A percentile compares a stretch with the other conserved stretches of the same genome.
phyloP scores from a whole-genome alignment of 768 basidiomycete species.

The Pisolithus microcarpus region DNA sequence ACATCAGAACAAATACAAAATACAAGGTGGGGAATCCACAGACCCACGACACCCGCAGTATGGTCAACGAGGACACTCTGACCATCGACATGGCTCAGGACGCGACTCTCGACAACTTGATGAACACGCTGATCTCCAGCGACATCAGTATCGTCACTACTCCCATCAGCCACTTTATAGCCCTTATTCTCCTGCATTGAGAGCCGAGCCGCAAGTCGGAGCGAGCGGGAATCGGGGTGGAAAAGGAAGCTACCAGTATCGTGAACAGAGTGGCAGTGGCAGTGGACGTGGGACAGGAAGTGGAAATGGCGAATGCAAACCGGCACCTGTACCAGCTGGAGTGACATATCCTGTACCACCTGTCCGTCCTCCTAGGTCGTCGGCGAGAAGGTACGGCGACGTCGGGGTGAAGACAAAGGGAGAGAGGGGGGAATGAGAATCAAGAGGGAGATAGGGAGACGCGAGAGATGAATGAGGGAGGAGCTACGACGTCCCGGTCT shows the following conservation, averaged over 20 bases:
- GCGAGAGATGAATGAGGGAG: constrained; percentile 1
- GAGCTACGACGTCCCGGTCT: constrained; percentile 15
- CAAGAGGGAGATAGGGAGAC: not conserved
- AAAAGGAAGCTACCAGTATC: too few species aligned
- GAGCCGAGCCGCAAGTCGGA: constrained; percentile 9
- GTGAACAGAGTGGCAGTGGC: too few species aligned
- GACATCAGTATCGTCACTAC: not conserved
- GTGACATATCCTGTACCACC: constrained; percentile 23
- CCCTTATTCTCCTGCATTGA: constrained; percentile 3
- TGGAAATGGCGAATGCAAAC: constrained; percentile 12
- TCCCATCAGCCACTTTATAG: not conserved
- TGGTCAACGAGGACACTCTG: too few species aligned
- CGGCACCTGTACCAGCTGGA: constrained; percentile 21
- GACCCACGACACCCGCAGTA: too few species aligned
- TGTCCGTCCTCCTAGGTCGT: constrained; percentile 17
- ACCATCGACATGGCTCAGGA: too few species aligned
- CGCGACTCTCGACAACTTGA: too few species aligned
- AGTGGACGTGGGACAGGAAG: constrained; percentile 3
- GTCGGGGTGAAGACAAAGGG: not conserved
- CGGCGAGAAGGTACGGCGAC: constrained; percentile 5
- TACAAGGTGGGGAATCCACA: not conserved
- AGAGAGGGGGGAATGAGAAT: not conserved
- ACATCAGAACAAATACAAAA: not conserved
- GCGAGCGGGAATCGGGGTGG: not conserved
- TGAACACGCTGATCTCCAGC: not conserved